phyloP scores from a whole-genome alignment of 352 stramenopile genomes.

The Pythium folliculosum region DNA sequence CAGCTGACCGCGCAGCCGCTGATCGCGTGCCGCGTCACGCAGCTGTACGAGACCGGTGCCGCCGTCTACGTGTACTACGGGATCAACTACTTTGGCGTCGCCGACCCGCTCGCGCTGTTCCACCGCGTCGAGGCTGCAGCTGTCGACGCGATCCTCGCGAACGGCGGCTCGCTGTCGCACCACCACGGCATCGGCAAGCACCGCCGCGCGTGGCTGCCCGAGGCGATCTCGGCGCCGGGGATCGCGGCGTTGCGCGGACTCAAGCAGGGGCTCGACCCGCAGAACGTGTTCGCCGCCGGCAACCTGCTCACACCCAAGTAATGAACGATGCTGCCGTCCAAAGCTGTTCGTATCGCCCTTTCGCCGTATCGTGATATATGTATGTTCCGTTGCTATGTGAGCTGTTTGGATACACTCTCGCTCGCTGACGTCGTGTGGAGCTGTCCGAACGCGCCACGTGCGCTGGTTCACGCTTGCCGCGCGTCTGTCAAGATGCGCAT shows the following conservation, averaged over 20 bases:
- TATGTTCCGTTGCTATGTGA: too few relatives aligned
- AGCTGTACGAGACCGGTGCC: constrained; percentile 94
- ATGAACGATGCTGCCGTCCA: too few relatives aligned
- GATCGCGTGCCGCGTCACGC: constrained; percentile 92
- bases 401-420: not conserved
- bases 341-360: too few relatives aligned
- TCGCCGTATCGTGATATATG: too few relatives aligned
- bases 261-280: constrained; percentile 89
- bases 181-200: constrained; percentile 96
- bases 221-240: constrained; percentile 79
- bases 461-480: not conserved
- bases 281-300: constrained; percentile 91
- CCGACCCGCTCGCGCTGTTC: constrained; percentile 83
- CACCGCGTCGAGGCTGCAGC: constrained; percentile 68
- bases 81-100: constrained; percentile 90
- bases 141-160: constrained; percentile 87
- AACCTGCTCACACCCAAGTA: constrained; percentile 48
- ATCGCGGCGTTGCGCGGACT: constrained; percentile 73
- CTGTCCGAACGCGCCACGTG: not conserved
- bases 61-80: constrained; percentile 97
- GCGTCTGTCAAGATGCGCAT: not conserved
- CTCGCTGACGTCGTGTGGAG: not conserved
- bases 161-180: constrained; percentile 92
- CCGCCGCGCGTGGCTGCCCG: constrained; percentile 79
- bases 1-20: constrained; percentile 62